Percentiles rank a stretch among this genome's conserved stretches.
Evolutionary conservation across 768 basidiomycete genomes (phyloP).

Genomic region (Boletus pseudo-olivaceus): DNA sequence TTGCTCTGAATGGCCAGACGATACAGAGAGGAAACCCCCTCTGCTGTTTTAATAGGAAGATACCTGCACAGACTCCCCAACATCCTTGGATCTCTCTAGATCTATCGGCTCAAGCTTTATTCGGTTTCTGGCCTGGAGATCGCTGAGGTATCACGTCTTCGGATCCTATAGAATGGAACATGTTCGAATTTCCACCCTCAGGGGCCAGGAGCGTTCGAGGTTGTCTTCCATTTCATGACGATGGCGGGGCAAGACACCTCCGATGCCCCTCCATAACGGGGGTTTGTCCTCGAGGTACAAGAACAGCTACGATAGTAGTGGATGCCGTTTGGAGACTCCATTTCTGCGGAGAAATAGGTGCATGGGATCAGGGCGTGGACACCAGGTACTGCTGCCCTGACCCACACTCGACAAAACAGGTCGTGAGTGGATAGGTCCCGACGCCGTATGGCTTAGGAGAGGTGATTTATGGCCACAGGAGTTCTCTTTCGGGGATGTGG

Average conservation of each 20-base stretch:
- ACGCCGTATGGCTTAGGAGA: conserved; percentile 5
- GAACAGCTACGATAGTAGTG: not conserved
- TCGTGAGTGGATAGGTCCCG: not conserved
- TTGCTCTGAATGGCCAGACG: conserved; percentile 7
- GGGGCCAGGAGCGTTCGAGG: not conserved
- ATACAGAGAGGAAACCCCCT: not conserved
- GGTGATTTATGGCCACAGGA: conserved; percentile 3
- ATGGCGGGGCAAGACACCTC: not conserved
- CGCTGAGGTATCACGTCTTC: not conserved
- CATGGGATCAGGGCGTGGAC: not conserved
- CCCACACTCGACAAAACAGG: conserved; percentile 5
- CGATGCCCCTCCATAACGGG: not conserved
- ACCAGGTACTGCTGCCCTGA: conserved; percentile 3
- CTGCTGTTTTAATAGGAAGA: conserved; percentile 8
- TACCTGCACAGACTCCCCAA: not conserved
- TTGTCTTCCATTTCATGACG: conserved; percentile 3
- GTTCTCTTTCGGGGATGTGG: conserved; percentile 12
- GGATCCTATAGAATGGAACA: not conserved
- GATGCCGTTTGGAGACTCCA: not conserved
- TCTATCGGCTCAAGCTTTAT: not conserved
- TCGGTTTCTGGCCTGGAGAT: not conserved
- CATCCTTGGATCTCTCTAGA: conserved; percentile 1
- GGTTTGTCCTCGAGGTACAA: conserved; percentile 2
- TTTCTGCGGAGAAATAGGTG: conserved; percentile 1
- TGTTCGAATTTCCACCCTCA: not conserved